phyloP scores from a whole-genome alignment of 495 filamentous ascomycete genomes.

The Penicillium soppii region DNA sequence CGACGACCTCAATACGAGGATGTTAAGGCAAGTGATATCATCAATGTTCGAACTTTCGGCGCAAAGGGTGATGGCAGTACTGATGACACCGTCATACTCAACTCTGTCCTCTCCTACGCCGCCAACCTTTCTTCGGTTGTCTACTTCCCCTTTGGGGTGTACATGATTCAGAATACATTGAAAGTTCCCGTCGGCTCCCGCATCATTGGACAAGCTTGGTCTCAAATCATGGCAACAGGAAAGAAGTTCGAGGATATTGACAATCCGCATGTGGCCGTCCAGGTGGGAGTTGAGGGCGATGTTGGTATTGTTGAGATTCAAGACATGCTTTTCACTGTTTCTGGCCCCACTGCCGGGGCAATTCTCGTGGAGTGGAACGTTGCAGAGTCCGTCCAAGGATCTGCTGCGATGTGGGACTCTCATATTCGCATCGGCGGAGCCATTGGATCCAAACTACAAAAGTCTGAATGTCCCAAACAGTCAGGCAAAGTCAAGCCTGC shows the following conservation, averaged over 20 bases:
- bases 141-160: conserved; percentile 83
- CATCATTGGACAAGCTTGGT: conserved; percentile 82
- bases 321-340: conserved; percentile 70
- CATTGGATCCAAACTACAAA: conserved; percentile 70
- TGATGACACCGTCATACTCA: conserved; percentile 56
- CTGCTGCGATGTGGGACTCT: conserved; percentile 78
- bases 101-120: conserved; percentile 63
- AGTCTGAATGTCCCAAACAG: conserved; percentile 59
- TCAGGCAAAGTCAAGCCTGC: conserved; percentile 41
- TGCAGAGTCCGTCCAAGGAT: conserved; percentile 56
- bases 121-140: conserved; percentile 46
- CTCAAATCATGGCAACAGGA: conserved; percentile 76
- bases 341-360: conserved; percentile 74
- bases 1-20: conserved; percentile 30
- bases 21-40: conserved; percentile 47
- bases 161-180: conserved; percentile 72
- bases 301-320: conserved; percentile 72
- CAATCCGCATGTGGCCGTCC: conserved; percentile 71
- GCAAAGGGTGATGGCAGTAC: conserved; percentile 64
- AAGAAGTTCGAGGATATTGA: conserved; percentile 59
- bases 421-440: conserved; percentile 77
- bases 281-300: conserved; percentile 72
- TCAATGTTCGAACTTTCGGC: conserved; percentile 66
- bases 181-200: conserved; percentile 56
- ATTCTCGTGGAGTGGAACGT: conserved; percentile 87